These are phyloP conservation scores for Dipteronia sinensis DNA, from an alignment of 345 rosid genomes.

Conservation along the genomic window DNA sequence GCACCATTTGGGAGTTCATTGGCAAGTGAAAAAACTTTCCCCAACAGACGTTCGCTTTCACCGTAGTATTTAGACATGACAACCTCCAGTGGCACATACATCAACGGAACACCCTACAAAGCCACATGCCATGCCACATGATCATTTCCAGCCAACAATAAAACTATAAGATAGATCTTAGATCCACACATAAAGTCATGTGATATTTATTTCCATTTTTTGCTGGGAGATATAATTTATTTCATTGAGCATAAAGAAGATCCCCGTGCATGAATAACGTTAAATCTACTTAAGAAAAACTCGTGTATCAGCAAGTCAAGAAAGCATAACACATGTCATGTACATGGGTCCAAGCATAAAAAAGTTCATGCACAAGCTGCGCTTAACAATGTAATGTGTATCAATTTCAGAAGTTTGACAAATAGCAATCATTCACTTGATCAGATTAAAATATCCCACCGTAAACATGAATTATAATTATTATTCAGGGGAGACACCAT, in stretches of 20 bases:
- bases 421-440: neutral
- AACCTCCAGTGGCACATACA: constrained; percentile 88
- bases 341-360: neutral
- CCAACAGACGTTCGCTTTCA: constrained; percentile 84
- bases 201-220: neutral
- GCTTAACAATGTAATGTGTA: neutral
- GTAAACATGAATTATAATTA: neutral
- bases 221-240: neutral
- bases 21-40: constrained; percentile 87
- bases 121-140: constrained; percentile 18
- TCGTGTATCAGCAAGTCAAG: neutral
- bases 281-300: neutral
- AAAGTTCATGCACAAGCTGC: neutral
- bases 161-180: neutral
- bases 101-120: constrained; percentile 76
- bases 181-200: constrained; percentile 7
- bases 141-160: constrained; percentile 9
- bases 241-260: neutral
- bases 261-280: neutral
- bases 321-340: neutral
- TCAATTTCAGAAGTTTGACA: neutral
- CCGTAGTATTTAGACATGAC: constrained; percentile 92
- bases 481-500: neutral
- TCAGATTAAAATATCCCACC: neutral
- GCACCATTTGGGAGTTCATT: constrained; percentile 84